A percentile compares a stretch with the other conserved stretches of the same genome.
These are phyloP conservation scores for Arthrobotrys sphaeroides DNA, from an alignment of 2,329 filamentous ascomycete species.

Conservation along the genomic window DNA sequence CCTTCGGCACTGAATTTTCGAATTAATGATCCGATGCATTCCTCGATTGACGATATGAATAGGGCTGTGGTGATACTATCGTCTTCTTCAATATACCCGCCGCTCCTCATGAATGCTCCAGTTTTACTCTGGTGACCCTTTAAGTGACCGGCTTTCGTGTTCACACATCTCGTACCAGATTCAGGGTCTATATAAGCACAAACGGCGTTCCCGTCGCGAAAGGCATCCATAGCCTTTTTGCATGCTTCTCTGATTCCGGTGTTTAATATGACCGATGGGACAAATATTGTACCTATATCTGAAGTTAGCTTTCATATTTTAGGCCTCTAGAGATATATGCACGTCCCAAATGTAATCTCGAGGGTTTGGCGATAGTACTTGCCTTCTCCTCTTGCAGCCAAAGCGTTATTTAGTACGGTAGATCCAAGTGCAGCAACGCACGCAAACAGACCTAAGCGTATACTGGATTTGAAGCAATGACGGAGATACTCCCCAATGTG, in stretches of 20 bases:
- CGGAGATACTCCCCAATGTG: background rate
- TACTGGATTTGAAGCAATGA: background rate
- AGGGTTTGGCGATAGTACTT: background rate
- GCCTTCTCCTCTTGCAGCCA: background rate
- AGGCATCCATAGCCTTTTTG: background rate
- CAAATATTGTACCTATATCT: background rate
- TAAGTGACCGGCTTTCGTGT: background rate
- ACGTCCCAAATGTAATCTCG: background rate
- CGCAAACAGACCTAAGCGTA: background rate
- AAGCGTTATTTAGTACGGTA: background rate
- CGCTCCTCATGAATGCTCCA: background rate
- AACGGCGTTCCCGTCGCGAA: background rate
- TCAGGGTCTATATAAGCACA: background rate
- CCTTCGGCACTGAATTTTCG: background rate
- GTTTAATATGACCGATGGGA: background rate
- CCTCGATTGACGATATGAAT: background rate
- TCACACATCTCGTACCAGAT: background rate
- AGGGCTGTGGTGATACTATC: background rate
- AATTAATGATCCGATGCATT: background rate
- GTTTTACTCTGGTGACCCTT: conserved; percentile 1
- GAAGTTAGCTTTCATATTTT: background rate
- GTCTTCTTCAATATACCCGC: background rate
- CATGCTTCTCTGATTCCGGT: background rate
- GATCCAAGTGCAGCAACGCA: background rate
- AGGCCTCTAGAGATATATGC: no score